phyloP scores from a whole-genome alignment of 441 rosid genomes.

The Gossypium davidsonii region DNA sequence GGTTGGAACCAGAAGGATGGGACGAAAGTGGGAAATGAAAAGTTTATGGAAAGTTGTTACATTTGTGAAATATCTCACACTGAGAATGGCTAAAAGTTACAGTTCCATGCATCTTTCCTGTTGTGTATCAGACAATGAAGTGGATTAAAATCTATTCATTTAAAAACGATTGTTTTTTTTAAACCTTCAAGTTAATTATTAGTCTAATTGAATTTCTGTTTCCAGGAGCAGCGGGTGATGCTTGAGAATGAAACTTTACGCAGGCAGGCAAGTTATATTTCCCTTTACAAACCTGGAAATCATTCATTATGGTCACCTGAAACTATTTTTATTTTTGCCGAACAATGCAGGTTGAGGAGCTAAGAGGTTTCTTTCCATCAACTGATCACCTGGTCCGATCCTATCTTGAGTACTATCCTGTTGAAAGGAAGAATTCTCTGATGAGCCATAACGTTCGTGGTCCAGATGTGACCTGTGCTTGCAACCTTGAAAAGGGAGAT shows the following conservation, averaged over 20 bases:
- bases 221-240: conserved; percentile 73
- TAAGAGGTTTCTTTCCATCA: conserved; percentile 58
- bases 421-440: conserved; percentile 40
- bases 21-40: not conserved
- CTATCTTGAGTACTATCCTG: conserved; percentile 45
- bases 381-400: conserved; percentile 35
- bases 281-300: conserved; percentile 4
- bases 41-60: not conserved
- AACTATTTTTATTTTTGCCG: not conserved
- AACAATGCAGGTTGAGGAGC: conserved; percentile 63
- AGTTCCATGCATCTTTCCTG: conserved; percentile 4
- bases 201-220: conserved; percentile 13
- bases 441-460: conserved; percentile 29
- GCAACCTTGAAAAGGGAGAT: conserved; percentile 44
- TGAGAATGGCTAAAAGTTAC: not conserved
- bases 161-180: not conserved
- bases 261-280: conserved; percentile 51
- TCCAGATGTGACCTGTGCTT: conserved; percentile 30
- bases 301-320: not conserved
- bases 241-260: conserved; percentile 87
- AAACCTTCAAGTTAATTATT: not conserved
- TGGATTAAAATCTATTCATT: not conserved
- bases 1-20: not conserved
- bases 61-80: not conserved
- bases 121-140: not conserved